Evolutionary conservation across 2,329 filamentous ascomycete species (phyloP).

Genomic region (Ceratocystiopsis sp.): DNA sequence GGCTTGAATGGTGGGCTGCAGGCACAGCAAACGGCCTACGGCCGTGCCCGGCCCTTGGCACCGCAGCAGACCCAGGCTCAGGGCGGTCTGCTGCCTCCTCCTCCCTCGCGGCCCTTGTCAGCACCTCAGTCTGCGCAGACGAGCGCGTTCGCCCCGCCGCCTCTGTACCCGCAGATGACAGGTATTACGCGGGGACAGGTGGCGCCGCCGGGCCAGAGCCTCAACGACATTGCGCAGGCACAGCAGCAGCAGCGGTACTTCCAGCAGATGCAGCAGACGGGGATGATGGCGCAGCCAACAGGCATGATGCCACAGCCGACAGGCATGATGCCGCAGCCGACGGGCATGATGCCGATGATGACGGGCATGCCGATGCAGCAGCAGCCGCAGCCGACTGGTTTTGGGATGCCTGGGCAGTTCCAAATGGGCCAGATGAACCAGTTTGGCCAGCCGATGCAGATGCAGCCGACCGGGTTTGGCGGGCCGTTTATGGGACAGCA

Average conservation of each 20-base stretch:
- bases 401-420: constrained; percentile 21
- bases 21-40: constrained; percentile 26
- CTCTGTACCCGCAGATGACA: constrained; percentile 72
- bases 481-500: constrained; percentile 3
- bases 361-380: constrained; percentile 1
- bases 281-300: constrained; percentile 15
- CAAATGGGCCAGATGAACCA: constrained; percentile 17
- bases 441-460: constrained; percentile 29
- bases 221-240: constrained; percentile 54
- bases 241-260: constrained; percentile 44
- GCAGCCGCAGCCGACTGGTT: constrained; percentile 14
- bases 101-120: constrained; percentile 66
- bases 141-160: constrained; percentile 54
- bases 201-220: constrained; percentile 57
- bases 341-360: neutral
- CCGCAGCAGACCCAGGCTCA: constrained; percentile 45
- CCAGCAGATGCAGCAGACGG: constrained; percentile 19
- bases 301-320: constrained; percentile 34
- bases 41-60: constrained; percentile 52
- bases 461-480: constrained; percentile 48
- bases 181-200: constrained; percentile 42
- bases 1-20: constrained; percentile 20
- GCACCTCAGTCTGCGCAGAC: constrained; percentile 69
- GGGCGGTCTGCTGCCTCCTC: constrained; percentile 44
- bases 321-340: constrained; percentile 3